Evolutionary conservation across 1,284 basidiomycete genomes (phyloP).

Genomic region (Vanrija humicola): DNA sequence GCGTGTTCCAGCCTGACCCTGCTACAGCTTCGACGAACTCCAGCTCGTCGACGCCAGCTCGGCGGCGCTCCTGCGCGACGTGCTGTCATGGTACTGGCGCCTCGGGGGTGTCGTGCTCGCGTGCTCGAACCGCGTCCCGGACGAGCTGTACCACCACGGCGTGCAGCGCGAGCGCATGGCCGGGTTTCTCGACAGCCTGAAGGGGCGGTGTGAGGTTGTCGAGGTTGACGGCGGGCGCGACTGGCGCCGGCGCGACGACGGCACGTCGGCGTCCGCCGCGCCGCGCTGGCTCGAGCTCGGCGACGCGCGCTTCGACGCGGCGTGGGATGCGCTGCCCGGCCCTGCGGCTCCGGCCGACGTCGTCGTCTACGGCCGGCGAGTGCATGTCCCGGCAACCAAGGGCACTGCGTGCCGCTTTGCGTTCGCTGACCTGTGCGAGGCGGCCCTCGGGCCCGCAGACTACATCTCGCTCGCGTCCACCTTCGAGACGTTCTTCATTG

Average conservation of each 20-base stretch:
- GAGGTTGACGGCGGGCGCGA: conserved; percentile 55
- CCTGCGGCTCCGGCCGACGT: conserved; percentile 26
- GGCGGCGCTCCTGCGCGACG: conserved; percentile 63
- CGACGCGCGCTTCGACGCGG: conserved; percentile 36
- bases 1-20: not conserved
- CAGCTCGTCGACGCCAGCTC: conserved; percentile 68
- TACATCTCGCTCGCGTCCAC: conserved; percentile 62
- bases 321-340: conserved; percentile 31
- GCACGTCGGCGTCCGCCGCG: not conserved
- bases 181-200: conserved; percentile 62
- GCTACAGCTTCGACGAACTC: conserved; percentile 60
- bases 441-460: conserved; percentile 65
- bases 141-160: conserved; percentile 66
- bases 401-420: conserved; percentile 55
- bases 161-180: conserved; percentile 63
- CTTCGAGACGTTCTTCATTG: conserved; percentile 60
- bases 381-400: conserved; percentile 55
- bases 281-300: conserved; percentile 26
- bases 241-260: conserved; percentile 39
- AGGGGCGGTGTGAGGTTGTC: conserved; percentile 61
- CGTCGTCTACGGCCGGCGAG: conserved; percentile 54
- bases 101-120: conserved; percentile 65
- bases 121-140: conserved; percentile 60
- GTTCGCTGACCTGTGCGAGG: conserved; percentile 62
- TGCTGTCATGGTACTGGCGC: conserved; percentile 70